phyloP scores from a whole-genome alignment of 1,284 basidiomycete species.

The Papiliotrema fonsecae region DNA sequence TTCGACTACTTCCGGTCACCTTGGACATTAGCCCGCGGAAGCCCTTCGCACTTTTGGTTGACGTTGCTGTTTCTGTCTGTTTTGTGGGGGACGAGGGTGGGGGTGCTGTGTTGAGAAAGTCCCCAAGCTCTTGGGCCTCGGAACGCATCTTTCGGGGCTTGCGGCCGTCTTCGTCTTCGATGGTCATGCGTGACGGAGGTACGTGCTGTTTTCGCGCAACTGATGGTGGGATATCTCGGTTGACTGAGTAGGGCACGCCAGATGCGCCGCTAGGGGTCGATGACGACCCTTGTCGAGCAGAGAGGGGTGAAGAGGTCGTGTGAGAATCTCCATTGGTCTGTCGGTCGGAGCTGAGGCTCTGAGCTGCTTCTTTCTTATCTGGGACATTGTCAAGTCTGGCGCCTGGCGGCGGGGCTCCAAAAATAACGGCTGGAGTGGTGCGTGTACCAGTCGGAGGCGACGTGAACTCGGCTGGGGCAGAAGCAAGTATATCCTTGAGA shows the following conservation, averaged over 20 bases:
- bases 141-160: slow-evolving; percentile 3
- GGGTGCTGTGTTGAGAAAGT: slow-evolving; percentile 34
- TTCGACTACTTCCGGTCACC: slow-evolving; percentile 19
- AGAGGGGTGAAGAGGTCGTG: neutral
- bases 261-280: neutral
- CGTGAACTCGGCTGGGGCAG: slow-evolving; percentile 5
- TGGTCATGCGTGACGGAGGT: neutral
- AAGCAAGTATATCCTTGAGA: slow-evolving; percentile 21
- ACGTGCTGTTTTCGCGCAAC: too few species aligned
- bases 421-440: slow-evolving; percentile 36
- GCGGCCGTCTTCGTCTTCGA: neutral
- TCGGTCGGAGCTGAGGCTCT: too few species aligned
- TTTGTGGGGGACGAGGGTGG: slow-evolving; percentile 18
- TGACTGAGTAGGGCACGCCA: neutral
- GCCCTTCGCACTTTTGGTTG: slow-evolving; percentile 18
- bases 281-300: neutral
- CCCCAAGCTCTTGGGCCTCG: slow-evolving; percentile 38
- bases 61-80: slow-evolving; percentile 9
- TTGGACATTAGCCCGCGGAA: slow-evolving; percentile 32
- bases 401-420: slow-evolving; percentile 7
- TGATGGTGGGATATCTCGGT: neutral
- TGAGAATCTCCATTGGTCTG: too few species aligned
- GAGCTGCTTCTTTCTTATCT: too few species aligned
- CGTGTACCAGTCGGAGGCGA: slow-evolving; percentile 3
- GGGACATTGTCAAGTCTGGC: neutral